Evolutionary conservation across 768 basidiomycete genomes (phyloP), one percentile per base, ranked within the genome.

Genomic region (Leccinum longicurvipes): DNA sequence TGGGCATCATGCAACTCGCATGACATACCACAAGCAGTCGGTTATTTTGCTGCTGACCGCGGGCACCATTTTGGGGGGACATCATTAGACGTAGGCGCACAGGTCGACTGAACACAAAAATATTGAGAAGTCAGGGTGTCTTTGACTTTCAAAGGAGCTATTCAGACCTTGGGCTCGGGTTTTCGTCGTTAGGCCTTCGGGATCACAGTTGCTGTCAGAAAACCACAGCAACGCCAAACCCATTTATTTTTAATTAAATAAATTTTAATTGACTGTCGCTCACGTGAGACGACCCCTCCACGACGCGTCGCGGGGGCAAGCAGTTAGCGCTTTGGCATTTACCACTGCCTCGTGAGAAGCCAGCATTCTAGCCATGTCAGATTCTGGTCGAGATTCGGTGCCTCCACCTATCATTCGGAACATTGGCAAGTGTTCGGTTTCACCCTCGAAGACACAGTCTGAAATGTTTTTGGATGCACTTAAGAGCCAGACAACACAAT

Each of bases 401-500:
- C 71, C 69, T 24, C 72, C 73, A 27, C 63, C 62, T 2, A 69
- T 66, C 23, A 76, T 77, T 60, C 69, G 67, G 28, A 74, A 75
- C 58, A 66, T 72, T 46, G 72, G 80, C 76, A 58, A 65, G 77
- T 69, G 19, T 36, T 45, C 34, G 6, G 45, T 36, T 54, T 48
- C 56, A 41, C 47, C 51, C 50, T 28, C 50, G 8, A 47, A 14
- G 1, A 50, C 17, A 21, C 23, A 45, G 36, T 27, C 47, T 62
- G 34, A 60, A 51, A 42, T 6, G 10, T 54, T 50, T n/a, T 41
- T 25, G 44, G 21, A 21, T 36, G 36, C n/a, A 31, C 34, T 31
- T 24, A 54, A 86, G 87, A 76, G 55, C 72, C 77, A 19, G 81
- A 87, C 57, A 81, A 92, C 65, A 90, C 84, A 1, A 85, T 93